Percentiles rank a stretch among this genome's conserved stretches.
phyloP scores from a whole-genome alignment of 169 alveolate species.

The Eimeria falciformis region DNA sequence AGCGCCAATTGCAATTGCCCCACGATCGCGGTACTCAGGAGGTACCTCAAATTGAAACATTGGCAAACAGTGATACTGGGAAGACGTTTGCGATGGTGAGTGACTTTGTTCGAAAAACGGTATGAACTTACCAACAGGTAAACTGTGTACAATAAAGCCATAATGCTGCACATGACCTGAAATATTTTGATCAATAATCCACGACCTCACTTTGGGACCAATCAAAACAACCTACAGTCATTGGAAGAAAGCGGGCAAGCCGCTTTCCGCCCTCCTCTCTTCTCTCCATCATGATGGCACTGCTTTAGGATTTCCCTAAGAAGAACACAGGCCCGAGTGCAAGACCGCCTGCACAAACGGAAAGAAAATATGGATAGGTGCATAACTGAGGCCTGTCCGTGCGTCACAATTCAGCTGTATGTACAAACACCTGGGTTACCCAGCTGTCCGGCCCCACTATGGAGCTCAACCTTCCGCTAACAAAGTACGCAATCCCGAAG shows the following conservation, averaged over 20 bases:
- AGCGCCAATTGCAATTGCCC: slow-evolving; percentile 69
- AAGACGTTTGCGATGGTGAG: neutral
- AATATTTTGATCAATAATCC: neutral
- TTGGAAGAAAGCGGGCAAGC: slow-evolving; percentile 78
- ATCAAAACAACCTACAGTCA: slow-evolving; percentile 55
- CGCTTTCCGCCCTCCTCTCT: slow-evolving; percentile 67
- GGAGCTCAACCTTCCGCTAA: too few relatives aligned
- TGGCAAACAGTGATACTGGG: slow-evolving; percentile 76
- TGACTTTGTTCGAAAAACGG: neutral
- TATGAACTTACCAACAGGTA: slow-evolving; percentile 69
- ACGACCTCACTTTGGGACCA: too few relatives aligned
- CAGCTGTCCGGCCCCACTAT: too few relatives aligned
- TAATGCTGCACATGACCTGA: slow-evolving; percentile 71
- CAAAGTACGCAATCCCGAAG: too few relatives aligned
- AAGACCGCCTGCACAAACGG: slow-evolving; percentile 58
- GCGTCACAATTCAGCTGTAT: slow-evolving; percentile 32
- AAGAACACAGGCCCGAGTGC: slow-evolving; percentile 43
- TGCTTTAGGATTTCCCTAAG: slow-evolving; percentile 55
- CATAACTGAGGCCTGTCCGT: slow-evolving; percentile 31
- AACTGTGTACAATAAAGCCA: slow-evolving; percentile 64
- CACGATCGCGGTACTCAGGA: slow-evolving; percentile 75
- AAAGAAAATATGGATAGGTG: slow-evolving; percentile 63
- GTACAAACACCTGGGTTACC: slow-evolving; percentile 57
- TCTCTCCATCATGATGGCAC: slow-evolving; percentile 67
- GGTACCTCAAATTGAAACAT: slow-evolving; percentile 77